Base-by-base conservation (phyloP, 2,329 filamentous ascomycete genomes). In the Ophiobolus disseminans region DNA sequence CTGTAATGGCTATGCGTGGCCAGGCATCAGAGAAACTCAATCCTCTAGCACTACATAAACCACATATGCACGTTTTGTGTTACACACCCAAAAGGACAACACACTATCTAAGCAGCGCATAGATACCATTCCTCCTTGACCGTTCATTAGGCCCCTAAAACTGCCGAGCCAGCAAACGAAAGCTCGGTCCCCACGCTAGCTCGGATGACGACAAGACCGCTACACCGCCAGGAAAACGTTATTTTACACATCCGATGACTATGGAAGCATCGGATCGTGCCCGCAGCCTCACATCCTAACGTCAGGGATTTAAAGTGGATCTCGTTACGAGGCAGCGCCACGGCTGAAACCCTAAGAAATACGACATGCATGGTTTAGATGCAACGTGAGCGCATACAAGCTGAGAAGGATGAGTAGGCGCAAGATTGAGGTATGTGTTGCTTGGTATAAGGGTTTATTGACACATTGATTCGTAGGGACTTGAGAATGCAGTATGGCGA, bases 251-350 rank as follows among this genome's bases (percentile, higher is more conserved):
- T n/a, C n/a, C n/a, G n/a, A n/a, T n/a, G n/a, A n/a, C n/a, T n/a
- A n/a, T n/a, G n/a, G n/a, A n/a, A n/a, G n/a, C n/a, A n/a, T n/a
- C n/a, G n/a, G n/a, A n/a, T 13, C 16, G 28, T 14, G 16, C 13
- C 11, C 28, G 28, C 16, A 10, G 28, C 28, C 28, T 13, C 28
- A n/a, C 5, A 31, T n/a, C 28, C 16, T 31, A 13, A 14, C 28
- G 28, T 14, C 11, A 31, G 28, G 28, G 28, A 2, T 31, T 31
- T 31, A 2, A 16, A 31, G 28, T 31, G 28, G 28, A 5, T 13
- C 13, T 38, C 35, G 35, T 23, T 38, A 38, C 35, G 35, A 38
- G 35, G 13, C 35, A 31, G n/a, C n/a, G n/a, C n/a, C 28, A 38
- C 35, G 13, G 28, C 9, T 31, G 13, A 31, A 31, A 31, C 28